Evolutionary conservation across 1,284 basidiomycete genomes (phyloP).

Genomic region (Ustilago cynodontis): DNA sequence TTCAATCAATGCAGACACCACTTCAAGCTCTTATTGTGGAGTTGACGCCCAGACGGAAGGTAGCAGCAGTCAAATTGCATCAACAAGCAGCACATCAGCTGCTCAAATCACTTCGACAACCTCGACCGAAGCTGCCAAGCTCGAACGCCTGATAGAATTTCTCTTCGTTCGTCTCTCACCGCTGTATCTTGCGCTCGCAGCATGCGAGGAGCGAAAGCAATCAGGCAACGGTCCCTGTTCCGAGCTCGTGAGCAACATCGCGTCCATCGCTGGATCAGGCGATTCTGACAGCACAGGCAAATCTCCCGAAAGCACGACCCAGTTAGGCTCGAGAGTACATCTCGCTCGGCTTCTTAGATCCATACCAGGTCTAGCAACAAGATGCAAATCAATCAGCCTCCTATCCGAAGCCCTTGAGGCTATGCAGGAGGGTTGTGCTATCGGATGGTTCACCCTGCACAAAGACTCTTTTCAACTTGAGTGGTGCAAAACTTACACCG

Average conservation of each 20-base stretch:
- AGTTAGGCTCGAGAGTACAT: slow-evolving; percentile 1
- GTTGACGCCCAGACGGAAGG: neutral
- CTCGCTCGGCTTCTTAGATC: slow-evolving; percentile 20
- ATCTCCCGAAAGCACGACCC: neutral
- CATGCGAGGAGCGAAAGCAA: neutral
- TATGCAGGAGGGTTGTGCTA: neutral
- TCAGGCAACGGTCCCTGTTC: neutral
- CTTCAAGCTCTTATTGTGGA: too few species aligned
- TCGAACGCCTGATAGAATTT: slow-evolving; percentile 31
- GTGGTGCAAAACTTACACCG: slow-evolving; percentile 4
- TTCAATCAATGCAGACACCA: too few species aligned
- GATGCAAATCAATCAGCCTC: slow-evolving; percentile 36
- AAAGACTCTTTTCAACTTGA: slow-evolving; percentile 10
- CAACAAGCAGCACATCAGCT: neutral
- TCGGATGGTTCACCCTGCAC: slow-evolving; percentile 15
- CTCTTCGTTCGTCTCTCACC: slow-evolving; percentile 21
- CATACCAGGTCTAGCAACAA: slow-evolving; percentile 16
- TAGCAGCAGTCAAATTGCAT: neutral
- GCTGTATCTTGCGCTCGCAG: slow-evolving; percentile 2
- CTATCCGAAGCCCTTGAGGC: slow-evolving; percentile 16
- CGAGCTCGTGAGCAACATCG: slow-evolving; percentile 9
- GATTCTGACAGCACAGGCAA: neutral
- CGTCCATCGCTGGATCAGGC: neutral
- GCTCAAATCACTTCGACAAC: neutral
- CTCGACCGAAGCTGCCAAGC: slow-evolving; percentile 18